Evolutionary conservation across 2,329 filamentous ascomycete species (phyloP), one percentile per base, ranked within the genome.

Genomic region (Phialocephala subalpina): DNA sequence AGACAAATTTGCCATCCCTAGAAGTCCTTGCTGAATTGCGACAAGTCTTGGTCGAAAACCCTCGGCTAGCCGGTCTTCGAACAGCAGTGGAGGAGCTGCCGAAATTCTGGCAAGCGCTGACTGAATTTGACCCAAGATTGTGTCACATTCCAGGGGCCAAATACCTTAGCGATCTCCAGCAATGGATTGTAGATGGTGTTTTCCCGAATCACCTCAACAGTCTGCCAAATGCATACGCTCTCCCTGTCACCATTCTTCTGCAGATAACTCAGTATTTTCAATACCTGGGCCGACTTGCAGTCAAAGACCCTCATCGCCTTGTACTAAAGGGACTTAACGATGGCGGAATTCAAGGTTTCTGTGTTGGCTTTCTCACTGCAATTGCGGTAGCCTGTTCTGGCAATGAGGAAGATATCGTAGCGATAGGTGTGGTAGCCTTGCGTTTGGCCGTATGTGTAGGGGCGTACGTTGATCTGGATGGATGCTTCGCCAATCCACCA

Each of bases 281-380:
- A 6, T 63, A 63, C 20, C 25, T 63, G 49, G 25, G 27, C 7
- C 33, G 29, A 57, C 14, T 18, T 47, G 36, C 45, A 25, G 11
- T 22, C 18, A 9, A 49, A 9, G 18, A 49, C 4, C 18, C 45
- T 22, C 29, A 33, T 22, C 20, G 56, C 25, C 5, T 9, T 22
- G 16, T 20, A 3, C n/a, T 63, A 2, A n/a, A 57, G 3, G 25
- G 27, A 38, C 14, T 25, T 16, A 35, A 56, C 6, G 29, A 11
- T 1, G 60, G 60, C 22, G 70, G 67, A 25, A 33, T 68, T 14
- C 70, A 72, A 63, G 70, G 70, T 2, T 71, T 71, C 38, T 72
- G 70, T 36, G 62, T 61, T 45, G 70, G 70, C 11, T 63, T 71
- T 40, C 38, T 72, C 7, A 62, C 53, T 12, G 70, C 70, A 56